These are phyloP conservation scores for Pichia inconspicua DNA, from an alignment of 1,139 yeast species.

Conservation along the genomic window DNA sequence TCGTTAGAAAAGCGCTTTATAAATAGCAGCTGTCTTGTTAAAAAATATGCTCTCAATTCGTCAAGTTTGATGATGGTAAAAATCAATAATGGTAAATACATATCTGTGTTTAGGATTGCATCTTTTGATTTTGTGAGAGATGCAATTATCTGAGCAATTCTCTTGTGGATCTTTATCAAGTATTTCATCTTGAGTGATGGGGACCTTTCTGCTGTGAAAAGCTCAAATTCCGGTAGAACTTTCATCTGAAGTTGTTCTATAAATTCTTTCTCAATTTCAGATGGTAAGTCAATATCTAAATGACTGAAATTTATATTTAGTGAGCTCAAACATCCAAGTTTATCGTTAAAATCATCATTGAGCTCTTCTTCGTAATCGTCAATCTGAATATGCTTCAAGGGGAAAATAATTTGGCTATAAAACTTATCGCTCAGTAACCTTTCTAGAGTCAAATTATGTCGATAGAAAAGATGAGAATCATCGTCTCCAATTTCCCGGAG, in stretches of 20 bases:
- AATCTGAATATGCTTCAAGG: constrained; percentile 22
- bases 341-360: constrained; percentile 21
- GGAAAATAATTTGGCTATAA: constrained; percentile 33
- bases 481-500: constrained; percentile 25
- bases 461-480: constrained; percentile 22
- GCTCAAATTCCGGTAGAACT: constrained; percentile 25
- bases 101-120: constrained; percentile 36
- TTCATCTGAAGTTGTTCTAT: constrained; percentile 14
- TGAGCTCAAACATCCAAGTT: constrained; percentile 21
- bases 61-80: constrained; percentile 39
- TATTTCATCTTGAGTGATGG: constrained; percentile 35
- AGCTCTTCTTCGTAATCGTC: constrained; percentile 25
- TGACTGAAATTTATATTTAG: constrained; percentile 20
- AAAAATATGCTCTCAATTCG: constrained; percentile 32
- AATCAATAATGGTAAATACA: constrained; percentile 48
- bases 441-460: constrained; percentile 33
- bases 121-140: constrained; percentile 21
- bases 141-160: constrained; percentile 28
- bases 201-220: constrained; percentile 30
- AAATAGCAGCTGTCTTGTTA: constrained; percentile 45
- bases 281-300: constrained; percentile 24
- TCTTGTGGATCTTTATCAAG: constrained; percentile 32
- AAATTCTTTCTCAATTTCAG: constrained; percentile 20
- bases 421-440: constrained; percentile 34
- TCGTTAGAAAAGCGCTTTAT: constrained; percentile 50